These are phyloP conservation scores for Polyporus arcularius DNA, from an alignment of 768 basidiomycete species.

Conservation along the genomic window DNA sequence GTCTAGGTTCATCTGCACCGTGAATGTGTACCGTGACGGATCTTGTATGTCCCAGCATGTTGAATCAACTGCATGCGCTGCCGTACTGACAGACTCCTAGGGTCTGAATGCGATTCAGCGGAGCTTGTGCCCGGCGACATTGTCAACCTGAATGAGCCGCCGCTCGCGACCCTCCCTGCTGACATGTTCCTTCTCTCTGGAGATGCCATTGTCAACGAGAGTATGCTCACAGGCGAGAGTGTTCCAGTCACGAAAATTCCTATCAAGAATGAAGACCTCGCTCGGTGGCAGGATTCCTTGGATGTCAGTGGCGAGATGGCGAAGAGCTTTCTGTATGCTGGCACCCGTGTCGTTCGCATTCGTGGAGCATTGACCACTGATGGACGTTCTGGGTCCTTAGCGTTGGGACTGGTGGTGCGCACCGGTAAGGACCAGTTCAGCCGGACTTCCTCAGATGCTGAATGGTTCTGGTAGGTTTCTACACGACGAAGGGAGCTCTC, in stretches of 20 bases:
- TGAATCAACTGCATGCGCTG: neutral
- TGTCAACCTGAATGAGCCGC: slow-evolving; percentile 80
- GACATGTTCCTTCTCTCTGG: slow-evolving; percentile 93
- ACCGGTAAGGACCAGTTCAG: slow-evolving; percentile 56
- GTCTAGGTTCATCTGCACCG: slow-evolving; percentile 85
- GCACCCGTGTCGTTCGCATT: slow-evolving; percentile 88
- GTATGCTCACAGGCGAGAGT: slow-evolving; percentile 98
- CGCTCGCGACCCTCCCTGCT: slow-evolving; percentile 76
- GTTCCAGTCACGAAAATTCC: slow-evolving; percentile 94
- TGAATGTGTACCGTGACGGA: slow-evolving; percentile 68
- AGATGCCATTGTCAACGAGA: slow-evolving; percentile 97
- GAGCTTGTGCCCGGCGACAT: slow-evolving; percentile 91
- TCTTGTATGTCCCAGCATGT: slow-evolving; percentile 53
- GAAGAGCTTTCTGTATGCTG: slow-evolving; percentile 86
- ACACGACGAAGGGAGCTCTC: slow-evolving; percentile 95
- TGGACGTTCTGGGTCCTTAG: slow-evolving; percentile 54
- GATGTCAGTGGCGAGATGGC: slow-evolving; percentile 61
- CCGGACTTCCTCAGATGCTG: neutral
- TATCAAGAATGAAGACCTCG: slow-evolving; percentile 75
- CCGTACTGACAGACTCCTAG: slow-evolving; percentile 37
- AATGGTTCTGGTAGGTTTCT: slow-evolving; percentile 65
- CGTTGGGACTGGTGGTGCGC: slow-evolving; percentile 80
- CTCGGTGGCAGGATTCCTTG: slow-evolving; percentile 66
- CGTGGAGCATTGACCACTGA: slow-evolving; percentile 61
- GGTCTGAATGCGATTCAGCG: slow-evolving; percentile 71